Base-by-base conservation (phyloP, 805 yeast genomes). In the Saturnispora halmiae region DNA sequence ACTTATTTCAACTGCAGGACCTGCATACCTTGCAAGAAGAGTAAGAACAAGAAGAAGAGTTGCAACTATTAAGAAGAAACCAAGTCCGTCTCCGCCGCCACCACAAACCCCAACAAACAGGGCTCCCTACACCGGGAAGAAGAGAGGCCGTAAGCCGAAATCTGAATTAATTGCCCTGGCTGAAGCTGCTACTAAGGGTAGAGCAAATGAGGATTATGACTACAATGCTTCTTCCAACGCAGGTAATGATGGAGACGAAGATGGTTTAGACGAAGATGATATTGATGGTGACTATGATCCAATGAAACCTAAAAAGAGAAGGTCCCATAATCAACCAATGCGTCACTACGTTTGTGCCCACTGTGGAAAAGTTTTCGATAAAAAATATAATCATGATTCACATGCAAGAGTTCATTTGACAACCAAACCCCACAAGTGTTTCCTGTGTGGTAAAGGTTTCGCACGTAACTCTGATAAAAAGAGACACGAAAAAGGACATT, bases 371-470 rank as follows among this genome's bases (percentile, higher is more conserved):
- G 34, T 28, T 14, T 47, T 47, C 15, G 45, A 45, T 16, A 35
- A 46, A 6, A 47, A 47, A 31, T 47, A 46, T 14, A 45, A 47
- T 18, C 46, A 45, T 29, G 48, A 45, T 36, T 47, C 50, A 4
- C 50, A 47, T 28, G 36, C 46, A 14, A 40, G 50, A n/a, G 31
- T 43, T 24, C 50, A 47, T 38, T 37, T 42, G 18, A 35, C 40
- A 5, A 27, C 37, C 2, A 47, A 45, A 15, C 50, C 50, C n/a
- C 46, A 42, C 34, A 26, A 37, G 13, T 47, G 50, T 28, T 22
- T 28, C 32, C 29, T 38, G 24, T 47, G 50, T 31, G 37, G 37
- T 21, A 47, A 45, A 30, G 48, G 40, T 4, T 47, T 47, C 40
- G 50, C 46, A 4, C 36, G 50, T 30, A 35, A 42, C 18, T 38